Percentiles rank a stretch among this genome's conserved stretches.
Conservation (phyloP, 2,329 filamentous ascomycete species). For the Furcasterigmium furcatum region DNA sequence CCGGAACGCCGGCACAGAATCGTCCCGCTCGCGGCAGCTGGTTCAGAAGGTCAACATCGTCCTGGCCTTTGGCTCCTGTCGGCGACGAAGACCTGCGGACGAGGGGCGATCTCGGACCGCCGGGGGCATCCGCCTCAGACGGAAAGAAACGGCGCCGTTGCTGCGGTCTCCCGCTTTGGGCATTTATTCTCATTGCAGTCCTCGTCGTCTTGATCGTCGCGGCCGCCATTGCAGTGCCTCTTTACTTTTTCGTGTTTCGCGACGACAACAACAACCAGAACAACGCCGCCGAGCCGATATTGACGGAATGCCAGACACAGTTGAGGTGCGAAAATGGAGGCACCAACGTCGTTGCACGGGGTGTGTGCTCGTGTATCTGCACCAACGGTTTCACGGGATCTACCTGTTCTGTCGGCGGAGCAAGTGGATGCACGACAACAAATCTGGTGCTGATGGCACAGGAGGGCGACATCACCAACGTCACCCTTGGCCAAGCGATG, state of each 20-base stretch:
- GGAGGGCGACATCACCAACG: constrained; percentile 50
- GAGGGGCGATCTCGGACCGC: background rate
- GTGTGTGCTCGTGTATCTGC: constrained; percentile 81
- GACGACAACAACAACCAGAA: constrained; percentile 32
- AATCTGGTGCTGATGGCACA: constrained; percentile 35
- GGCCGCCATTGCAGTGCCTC: constrained; percentile 78
- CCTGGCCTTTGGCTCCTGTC: constrained; percentile 45
- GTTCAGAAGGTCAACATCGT: constrained; percentile 28
- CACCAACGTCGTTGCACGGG: constrained; percentile 64
- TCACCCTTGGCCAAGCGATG: constrained; percentile 77
- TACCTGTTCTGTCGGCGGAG: constrained; percentile 44
- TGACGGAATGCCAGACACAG: constrained; percentile 55
- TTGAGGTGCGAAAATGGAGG: constrained; percentile 78
- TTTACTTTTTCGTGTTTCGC: constrained; percentile 61
- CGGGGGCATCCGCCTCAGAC: constrained; percentile 8
- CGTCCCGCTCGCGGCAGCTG: constrained; percentile 44
- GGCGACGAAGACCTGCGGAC: constrained; percentile 2
- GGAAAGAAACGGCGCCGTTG: constrained; percentile 54
- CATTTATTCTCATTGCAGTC: constrained; percentile 64
- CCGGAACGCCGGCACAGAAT: constrained; percentile 37
- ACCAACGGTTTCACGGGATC: constrained; percentile 76
- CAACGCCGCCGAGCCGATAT: constrained; percentile 26
- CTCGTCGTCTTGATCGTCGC: constrained; percentile 70
- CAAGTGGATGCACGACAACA: constrained; percentile 51
- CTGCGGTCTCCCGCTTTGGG: constrained; percentile 82